Conservation (phyloP, 495 filamentous ascomycete species). For the Aspergillus steynii region DNA sequence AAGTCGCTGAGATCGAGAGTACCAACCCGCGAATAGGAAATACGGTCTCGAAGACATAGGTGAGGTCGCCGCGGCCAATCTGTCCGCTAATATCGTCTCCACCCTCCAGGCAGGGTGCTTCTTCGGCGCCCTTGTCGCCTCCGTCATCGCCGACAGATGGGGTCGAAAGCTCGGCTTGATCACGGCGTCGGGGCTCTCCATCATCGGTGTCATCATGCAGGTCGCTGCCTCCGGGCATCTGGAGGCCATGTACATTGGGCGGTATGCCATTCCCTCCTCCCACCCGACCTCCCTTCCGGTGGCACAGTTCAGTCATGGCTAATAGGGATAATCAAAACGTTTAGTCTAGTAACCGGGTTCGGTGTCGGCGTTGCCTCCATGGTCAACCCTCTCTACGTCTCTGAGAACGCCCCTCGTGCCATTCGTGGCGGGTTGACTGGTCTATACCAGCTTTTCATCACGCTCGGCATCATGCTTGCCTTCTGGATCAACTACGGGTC, state of each 20-base stretch:
- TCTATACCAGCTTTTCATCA: slow-evolving; percentile 69
- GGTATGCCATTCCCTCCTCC: slow-evolving; percentile 37
- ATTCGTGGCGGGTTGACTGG: slow-evolving; percentile 71
- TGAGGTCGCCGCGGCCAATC: slow-evolving; percentile 42
- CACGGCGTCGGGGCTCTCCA: slow-evolving; percentile 41
- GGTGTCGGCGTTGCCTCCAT: slow-evolving; percentile 66
- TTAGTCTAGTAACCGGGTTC: slow-evolving; percentile 62
- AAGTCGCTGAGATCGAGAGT: not conserved
- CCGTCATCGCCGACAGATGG: slow-evolving; percentile 55
- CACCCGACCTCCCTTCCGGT: not conserved
- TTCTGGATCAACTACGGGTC: slow-evolving; percentile 68
- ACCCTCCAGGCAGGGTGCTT: slow-evolving; percentile 72
- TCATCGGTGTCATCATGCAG: slow-evolving; percentile 62
- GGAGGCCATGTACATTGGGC: slow-evolving; percentile 61
- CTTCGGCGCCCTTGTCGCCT: slow-evolving; percentile 60
- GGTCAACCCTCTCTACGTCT: slow-evolving; percentile 59
- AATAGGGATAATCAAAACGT: not conserved
- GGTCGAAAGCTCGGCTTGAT: slow-evolving; percentile 57
- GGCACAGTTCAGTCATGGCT: not conserved
- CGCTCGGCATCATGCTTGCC: slow-evolving; percentile 63
- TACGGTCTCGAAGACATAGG: slow-evolving; percentile 57
- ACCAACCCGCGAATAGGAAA: slow-evolving; percentile 29
- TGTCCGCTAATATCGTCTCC: slow-evolving; percentile 54
- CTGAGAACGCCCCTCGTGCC: slow-evolving; percentile 69
- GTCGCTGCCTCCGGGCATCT: slow-evolving; percentile 56